Evolutionary conservation across 2,329 filamentous ascomycete species (phyloP).

Genomic region (Aspergillus fischeri): DNA sequence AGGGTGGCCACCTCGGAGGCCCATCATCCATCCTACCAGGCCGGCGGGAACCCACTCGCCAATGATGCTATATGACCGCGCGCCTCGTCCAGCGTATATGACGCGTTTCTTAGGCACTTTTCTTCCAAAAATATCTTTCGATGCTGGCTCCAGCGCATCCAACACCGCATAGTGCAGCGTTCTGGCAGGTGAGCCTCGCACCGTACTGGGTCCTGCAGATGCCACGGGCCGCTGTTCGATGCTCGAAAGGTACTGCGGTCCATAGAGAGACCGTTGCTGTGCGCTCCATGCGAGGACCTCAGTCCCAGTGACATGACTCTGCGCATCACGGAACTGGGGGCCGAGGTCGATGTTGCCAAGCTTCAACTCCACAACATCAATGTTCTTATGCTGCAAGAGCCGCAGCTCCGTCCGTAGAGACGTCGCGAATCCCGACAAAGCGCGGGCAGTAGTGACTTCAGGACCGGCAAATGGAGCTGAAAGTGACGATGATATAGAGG

Average conservation of each 20-base stretch:
- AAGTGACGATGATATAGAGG: constrained; percentile 44
- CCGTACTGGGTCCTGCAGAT: constrained; percentile 34
- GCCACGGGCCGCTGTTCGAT: constrained; percentile 40
- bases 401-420: constrained; percentile 75
- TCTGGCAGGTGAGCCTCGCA: constrained; percentile 66
- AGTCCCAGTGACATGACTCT: constrained; percentile 41
- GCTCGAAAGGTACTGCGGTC: constrained; percentile 40
- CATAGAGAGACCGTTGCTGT: constrained; percentile 51
- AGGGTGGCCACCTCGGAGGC: constrained; percentile 50
- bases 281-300: constrained; percentile 59
- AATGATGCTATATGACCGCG: constrained; percentile 77
- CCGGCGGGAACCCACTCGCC: constrained; percentile 73
- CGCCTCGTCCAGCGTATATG: constrained; percentile 79
- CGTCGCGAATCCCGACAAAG: constrained; percentile 78
- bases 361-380: constrained; percentile 81
- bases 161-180: constrained; percentile 85
- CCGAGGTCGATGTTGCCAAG: constrained; percentile 87
- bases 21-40: constrained; percentile 92
- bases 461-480: constrained; percentile 55
- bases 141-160: constrained; percentile 67
- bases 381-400: constrained; percentile 55
- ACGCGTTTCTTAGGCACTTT: constrained; percentile 46
- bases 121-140: constrained; percentile 37
- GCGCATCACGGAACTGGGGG: constrained; percentile 48
- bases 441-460: constrained; percentile 80